phyloP scores from a whole-genome alignment of 768 basidiomycete species.

The Russula virescens region DNA sequence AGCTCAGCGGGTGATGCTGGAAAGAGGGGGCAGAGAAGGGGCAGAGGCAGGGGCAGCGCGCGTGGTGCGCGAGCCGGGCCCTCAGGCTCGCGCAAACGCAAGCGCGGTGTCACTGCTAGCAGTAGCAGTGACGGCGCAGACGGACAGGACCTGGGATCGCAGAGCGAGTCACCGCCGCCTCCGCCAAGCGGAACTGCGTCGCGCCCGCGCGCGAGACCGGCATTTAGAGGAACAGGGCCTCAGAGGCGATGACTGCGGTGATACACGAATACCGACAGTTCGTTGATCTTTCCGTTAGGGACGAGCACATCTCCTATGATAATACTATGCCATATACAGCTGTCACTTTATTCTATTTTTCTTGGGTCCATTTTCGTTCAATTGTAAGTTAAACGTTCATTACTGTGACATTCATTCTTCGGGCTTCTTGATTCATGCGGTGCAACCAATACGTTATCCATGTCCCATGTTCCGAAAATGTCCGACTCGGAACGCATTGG shows the following conservation, averaged over 20 bases:
- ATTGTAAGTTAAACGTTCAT: too few species aligned
- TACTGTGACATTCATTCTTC: too few species aligned
- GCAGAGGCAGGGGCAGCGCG: slow-evolving; percentile 16
- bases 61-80: slow-evolving; percentile 17
- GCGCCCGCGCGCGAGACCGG: slow-evolving; percentile 17
- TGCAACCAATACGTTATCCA: too few species aligned
- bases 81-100: slow-evolving; percentile 23
- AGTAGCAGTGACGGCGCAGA: slow-evolving; percentile 1
- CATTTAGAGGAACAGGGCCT: slow-evolving; percentile 6
- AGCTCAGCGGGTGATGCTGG: not conserved
- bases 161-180: slow-evolving; percentile 28
- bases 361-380: too few species aligned
- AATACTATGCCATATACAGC: too few species aligned
- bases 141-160: not conserved
- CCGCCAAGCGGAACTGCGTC: slow-evolving; percentile 13
- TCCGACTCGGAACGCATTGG: too few species aligned
- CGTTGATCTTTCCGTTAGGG: not conserved
- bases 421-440: too few species aligned
- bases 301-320: too few species aligned
- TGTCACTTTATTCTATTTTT: too few species aligned
- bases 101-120: slow-evolving; percentile 18
- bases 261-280: not conserved
- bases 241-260: not conserved
- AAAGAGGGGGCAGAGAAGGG: slow-evolving; percentile 11
- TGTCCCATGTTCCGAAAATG: too few species aligned